Percentiles rank a stretch among this genome's conserved stretches.
phyloP scores from a whole-genome alignment of 2,329 filamentous ascomycete species.

The Monosporascus ibericus region DNA sequence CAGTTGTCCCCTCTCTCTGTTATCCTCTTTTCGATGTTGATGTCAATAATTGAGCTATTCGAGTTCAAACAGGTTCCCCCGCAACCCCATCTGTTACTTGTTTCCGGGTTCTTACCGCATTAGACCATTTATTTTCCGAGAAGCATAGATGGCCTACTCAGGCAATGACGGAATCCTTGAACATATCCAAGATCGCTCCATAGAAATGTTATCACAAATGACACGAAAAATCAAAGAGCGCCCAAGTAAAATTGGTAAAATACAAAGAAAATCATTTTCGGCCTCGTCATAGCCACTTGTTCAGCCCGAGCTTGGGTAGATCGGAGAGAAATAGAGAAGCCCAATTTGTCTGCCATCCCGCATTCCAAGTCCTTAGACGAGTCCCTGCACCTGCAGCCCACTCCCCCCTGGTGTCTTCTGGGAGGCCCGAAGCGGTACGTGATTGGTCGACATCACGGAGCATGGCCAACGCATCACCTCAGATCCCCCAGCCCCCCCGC shows the following conservation, averaged over 20 bases:
- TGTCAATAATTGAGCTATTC: not conserved
- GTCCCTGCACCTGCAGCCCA: not conserved
- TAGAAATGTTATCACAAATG: no score
- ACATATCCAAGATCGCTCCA: no score
- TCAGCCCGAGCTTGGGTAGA: no score
- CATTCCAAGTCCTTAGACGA: not conserved
- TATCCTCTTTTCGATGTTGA: no score
- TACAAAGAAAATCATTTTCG: no score
- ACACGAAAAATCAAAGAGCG: no score
- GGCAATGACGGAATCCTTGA: no score
- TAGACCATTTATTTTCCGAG: not conserved
- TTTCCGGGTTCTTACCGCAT: not conserved
- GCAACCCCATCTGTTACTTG: not conserved
- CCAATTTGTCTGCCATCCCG: not conserved
- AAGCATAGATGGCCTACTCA: not conserved
- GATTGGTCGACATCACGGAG: slow-evolving; percentile 18
- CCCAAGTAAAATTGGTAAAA: no score
- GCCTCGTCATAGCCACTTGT: no score
- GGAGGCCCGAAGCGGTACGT: slow-evolving; percentile 4
- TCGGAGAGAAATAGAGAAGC: not conserved
- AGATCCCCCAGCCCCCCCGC: not conserved
- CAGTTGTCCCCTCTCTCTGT: not conserved
- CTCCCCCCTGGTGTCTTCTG: not conserved
- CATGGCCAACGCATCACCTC: slow-evolving; percentile 25
- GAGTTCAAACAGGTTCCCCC: not conserved